Base-by-base conservation (phyloP, 306 rosid genomes). In the Datisca glomerata region DNA sequence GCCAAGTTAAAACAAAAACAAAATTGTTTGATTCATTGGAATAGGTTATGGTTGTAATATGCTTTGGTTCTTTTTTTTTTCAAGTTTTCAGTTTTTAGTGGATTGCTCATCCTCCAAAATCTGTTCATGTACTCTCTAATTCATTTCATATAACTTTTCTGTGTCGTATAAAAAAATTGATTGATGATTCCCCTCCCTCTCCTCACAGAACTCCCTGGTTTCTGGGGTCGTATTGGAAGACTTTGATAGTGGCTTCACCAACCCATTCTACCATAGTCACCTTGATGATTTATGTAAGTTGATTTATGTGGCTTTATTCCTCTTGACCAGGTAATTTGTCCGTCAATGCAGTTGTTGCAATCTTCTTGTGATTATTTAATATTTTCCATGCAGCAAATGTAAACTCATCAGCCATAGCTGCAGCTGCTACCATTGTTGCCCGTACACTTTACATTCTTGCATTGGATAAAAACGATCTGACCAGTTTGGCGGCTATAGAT, bases 371-470 rank as follows among this genome's bases (percentile, higher is more conserved):
- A 18, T 51, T 56, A n/a, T 4, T 64, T 53, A 51, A 15, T 49
- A 39, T 60, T 50, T 24, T 36, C 9, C 8, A 25, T 73, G 70
- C 85, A 87, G 96, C 73, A 39, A 87, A 87, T 49, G 37, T 82
- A 55, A 76, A 87, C 71, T 74, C 96, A 18, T 82, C 96, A 12
- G 74, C 94, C n/a, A 47, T 82, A 38, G 82, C 39, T 59, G 92
- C 83, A 9, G 85, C 96, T 18, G 93, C 96, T 76, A 79, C 92
- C 63, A 80, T 82, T 67, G 63, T 79, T 59, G 87, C 93, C 13
- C 93, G 94, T 9, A 67, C 87, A 64, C 78, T 87, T 47, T 87
- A 79, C 63, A 51, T 74, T 40, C 96, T 87, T 24, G 78, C 93
- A 18, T 73, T 66, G 51, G 79, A 58, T 52, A 50, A 61, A 49